A percentile compares a stretch with the other conserved stretches of the same genome.
Evolutionary conservation across 1,284 basidiomycete genomes (phyloP).

Genomic region (Cryptococcus maquisensis): DNA sequence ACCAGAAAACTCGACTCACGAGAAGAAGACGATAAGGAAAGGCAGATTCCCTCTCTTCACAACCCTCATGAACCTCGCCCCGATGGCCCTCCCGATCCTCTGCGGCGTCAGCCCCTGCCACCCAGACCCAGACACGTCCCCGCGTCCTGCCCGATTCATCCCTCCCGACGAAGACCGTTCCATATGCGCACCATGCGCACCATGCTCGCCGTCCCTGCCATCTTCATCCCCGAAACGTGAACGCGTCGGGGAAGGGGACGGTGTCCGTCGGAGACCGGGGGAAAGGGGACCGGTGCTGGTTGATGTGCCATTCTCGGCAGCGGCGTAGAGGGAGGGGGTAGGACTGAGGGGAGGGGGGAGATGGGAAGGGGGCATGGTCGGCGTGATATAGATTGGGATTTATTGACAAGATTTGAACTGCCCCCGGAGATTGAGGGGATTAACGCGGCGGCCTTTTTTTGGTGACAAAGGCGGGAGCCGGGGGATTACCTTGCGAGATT

Average conservation of each 20-base stretch:
- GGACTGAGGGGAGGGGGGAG: background rate
- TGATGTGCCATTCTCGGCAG: background rate
- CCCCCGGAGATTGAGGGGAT: too few relatives aligned
- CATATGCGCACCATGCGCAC: too few relatives aligned
- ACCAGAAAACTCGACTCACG: slow-evolving; percentile 22
- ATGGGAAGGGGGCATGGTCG: background rate
- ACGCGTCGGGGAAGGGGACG: background rate
- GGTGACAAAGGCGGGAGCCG: background rate
- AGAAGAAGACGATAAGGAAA: slow-evolving; percentile 36
- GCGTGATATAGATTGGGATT: background rate
- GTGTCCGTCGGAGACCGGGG: background rate
- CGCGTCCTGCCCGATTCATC: background rate
- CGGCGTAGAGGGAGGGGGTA: too few relatives aligned
- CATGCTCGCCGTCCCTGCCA: background rate
- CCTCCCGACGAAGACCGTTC: background rate
- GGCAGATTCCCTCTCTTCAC: slow-evolving; percentile 34
- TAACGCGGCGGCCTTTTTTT: too few relatives aligned
- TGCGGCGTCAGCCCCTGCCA: slow-evolving; percentile 13
- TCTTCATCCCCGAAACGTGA: background rate
- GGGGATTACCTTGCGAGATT: background rate
- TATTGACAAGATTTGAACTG: background rate
- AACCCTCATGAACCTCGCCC: slow-evolving; percentile 20
- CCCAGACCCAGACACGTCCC: background rate
- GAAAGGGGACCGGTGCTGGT: background rate
- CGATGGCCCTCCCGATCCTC: slow-evolving; percentile 29